Percentiles rank a stretch among this genome's conserved stretches.
phyloP scores from a whole-genome alignment of 768 basidiomycete species.

The Boletus barrowsii region DNA sequence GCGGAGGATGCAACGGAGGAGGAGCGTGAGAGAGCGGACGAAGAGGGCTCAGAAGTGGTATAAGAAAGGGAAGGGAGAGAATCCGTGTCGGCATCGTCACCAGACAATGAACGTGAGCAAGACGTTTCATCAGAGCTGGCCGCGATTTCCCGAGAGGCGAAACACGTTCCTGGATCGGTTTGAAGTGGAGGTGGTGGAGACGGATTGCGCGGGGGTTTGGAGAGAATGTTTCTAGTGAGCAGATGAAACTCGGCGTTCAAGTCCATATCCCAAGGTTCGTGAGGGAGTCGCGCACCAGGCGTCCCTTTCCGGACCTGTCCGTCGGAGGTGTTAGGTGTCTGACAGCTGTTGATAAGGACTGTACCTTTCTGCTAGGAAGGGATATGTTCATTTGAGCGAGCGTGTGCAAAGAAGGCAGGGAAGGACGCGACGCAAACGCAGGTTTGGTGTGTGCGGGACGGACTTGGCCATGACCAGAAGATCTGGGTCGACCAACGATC shows the following conservation, averaged over 20 bases:
- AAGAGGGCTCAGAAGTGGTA: slow-evolving; percentile 32
- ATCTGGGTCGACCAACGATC: slow-evolving; percentile 28
- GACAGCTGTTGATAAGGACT: neutral
- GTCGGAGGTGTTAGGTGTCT: neutral
- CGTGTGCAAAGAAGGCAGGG: slow-evolving; percentile 40
- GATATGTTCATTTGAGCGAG: slow-evolving; percentile 36
- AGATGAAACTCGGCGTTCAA: slow-evolving; percentile 14
- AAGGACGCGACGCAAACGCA: slow-evolving; percentile 40
- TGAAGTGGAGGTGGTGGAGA: no score
- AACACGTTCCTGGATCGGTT: slow-evolving; percentile 2
- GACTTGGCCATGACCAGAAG: slow-evolving; percentile 32
- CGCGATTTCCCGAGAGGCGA: slow-evolving; percentile 7
- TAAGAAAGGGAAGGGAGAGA: slow-evolving; percentile 35
- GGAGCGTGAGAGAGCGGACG: slow-evolving; percentile 41
- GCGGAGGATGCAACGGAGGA: slow-evolving; percentile 39
- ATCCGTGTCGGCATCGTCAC: slow-evolving; percentile 28
- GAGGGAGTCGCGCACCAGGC: slow-evolving; percentile 41
- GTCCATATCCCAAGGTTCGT: slow-evolving; percentile 40
- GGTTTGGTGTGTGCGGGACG: slow-evolving; percentile 42
- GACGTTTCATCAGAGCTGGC: slow-evolving; percentile 19
- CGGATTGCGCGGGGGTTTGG: no score
- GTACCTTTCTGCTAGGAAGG: slow-evolving; percentile 34
- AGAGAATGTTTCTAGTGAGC: neutral
- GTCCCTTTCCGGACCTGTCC: slow-evolving; percentile 39
- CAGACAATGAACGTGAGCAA: slow-evolving; percentile 21